Evolutionary conservation across 257 asterid genomes (phyloP).

Genomic region (Fraxinus excelsior): DNA sequence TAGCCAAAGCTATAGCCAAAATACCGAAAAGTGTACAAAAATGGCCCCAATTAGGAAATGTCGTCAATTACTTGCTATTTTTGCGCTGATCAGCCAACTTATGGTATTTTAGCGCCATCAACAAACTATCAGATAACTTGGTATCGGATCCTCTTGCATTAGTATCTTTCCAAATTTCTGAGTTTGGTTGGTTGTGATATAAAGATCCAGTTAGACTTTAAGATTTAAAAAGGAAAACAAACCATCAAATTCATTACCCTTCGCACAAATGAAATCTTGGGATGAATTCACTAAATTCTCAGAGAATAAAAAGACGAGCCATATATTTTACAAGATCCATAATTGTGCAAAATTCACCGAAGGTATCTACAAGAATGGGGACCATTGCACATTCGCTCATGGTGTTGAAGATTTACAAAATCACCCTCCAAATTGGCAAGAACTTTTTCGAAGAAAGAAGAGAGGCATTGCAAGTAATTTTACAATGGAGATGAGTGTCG

Average conservation of each 20-base stretch:
- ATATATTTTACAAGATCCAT: slow-evolving; percentile 79
- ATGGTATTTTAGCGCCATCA: too few species aligned
- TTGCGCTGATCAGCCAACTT: too few species aligned
- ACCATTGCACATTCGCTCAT: slow-evolving; percentile 77
- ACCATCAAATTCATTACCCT: slow-evolving; percentile 18
- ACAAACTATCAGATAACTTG: too few species aligned
- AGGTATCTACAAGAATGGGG: slow-evolving; percentile 74
- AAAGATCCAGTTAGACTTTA: too few species aligned
- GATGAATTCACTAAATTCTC: slow-evolving; percentile 37
- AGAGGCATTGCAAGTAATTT: slow-evolving; percentile 65
- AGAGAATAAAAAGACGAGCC: slow-evolving; percentile 57
- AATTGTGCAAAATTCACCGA: slow-evolving; percentile 64
- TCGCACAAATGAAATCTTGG: slow-evolving; percentile 30
- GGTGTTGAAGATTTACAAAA: slow-evolving; percentile 62
- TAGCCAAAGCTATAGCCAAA: too few species aligned
- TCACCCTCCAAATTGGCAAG: slow-evolving; percentile 91
- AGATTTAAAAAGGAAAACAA: too few species aligned
- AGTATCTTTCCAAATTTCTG: too few species aligned
- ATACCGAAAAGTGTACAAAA: too few species aligned
- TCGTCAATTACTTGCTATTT: too few species aligned
- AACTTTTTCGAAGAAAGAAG: slow-evolving; percentile 62
- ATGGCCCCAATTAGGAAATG: too few species aligned
- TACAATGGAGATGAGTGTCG: slow-evolving; percentile 82
- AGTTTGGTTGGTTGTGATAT: too few species aligned
- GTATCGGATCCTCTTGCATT: too few species aligned